Conservation (phyloP, 1,284 basidiomycete genomes). For the Dichomitus squalens region DNA sequence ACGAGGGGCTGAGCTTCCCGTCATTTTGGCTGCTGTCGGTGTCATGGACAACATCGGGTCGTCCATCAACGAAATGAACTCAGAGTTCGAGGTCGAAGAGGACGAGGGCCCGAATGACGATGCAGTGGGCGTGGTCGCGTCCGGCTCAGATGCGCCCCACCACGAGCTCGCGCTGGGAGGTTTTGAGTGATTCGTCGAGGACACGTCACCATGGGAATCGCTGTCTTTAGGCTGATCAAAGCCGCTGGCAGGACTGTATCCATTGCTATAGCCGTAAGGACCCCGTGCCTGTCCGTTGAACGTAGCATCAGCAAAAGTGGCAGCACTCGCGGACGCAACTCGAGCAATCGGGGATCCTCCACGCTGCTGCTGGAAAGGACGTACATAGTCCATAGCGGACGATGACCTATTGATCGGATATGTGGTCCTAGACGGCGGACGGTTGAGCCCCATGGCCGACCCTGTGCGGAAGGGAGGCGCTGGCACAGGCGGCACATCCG, state of each 20-base stretch:
- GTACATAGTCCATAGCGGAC: conserved; percentile 74
- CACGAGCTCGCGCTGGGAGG: conserved; percentile 45
- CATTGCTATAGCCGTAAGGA: conserved; percentile 33
- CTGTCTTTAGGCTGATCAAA: conserved; percentile 15
- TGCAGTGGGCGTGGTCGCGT: conserved; percentile 65
- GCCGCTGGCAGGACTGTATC: conserved; percentile 21
- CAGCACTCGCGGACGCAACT: conserved; percentile 55
- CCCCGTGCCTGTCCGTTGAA: conserved; percentile 41
- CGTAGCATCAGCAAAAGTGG: conserved; percentile 49
- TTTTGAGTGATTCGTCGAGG: conserved; percentile 31
- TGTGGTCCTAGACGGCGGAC: conserved; percentile 46
- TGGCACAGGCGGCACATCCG: conserved; percentile 38
- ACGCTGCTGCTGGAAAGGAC: conserved; percentile 38
- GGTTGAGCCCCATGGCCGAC: conserved; percentile 59
- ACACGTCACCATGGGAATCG: conserved; percentile 32
- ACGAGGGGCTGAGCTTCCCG: conserved; percentile 29
- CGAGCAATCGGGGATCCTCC: conserved; percentile 53
- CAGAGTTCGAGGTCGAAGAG: conserved; percentile 46
- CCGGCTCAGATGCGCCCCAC: conserved; percentile 63
- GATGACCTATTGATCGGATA: conserved; percentile 67
- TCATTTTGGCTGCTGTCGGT: conserved; percentile 30
- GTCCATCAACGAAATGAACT: conserved; percentile 90
- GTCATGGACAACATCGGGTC: conserved; percentile 48
- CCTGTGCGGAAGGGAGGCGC: conserved; percentile 54
- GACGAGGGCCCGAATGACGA: conserved; percentile 55